These are phyloP conservation scores for Eleusine coracana DNA, from an alignment of 176 grass and related monocot species.

Conservation along the genomic window DNA sequence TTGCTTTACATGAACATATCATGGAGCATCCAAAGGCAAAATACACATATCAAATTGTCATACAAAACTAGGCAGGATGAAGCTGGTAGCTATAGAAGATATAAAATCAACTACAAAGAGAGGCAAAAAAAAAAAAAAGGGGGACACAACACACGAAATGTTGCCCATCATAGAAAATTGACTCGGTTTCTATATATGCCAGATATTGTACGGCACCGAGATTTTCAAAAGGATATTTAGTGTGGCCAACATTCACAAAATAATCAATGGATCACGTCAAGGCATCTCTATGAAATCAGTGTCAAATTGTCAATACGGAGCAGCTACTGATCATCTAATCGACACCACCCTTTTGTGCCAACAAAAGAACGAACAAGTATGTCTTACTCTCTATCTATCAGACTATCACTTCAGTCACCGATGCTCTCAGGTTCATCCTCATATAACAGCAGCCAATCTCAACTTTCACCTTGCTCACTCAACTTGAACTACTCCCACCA, in stretches of 20 bases:
- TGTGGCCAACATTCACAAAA: neutral
- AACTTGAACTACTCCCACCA: neutral
- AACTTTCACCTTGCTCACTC: neutral
- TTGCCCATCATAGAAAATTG: neutral
- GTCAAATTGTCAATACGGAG: neutral
- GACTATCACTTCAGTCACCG: neutral
- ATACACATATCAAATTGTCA: neutral
- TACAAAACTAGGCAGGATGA: neutral
- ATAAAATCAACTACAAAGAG: neutral
- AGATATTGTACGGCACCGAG: neutral
- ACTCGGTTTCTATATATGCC: neutral
- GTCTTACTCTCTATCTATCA: neutral
- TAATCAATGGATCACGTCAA: neutral
- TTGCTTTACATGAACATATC: no score
- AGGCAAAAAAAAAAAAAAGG: neutral
- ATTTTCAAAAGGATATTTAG: neutral
- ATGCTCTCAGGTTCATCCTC: neutral
- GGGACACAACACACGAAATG: neutral
- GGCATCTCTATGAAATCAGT: neutral
- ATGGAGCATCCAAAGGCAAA: no score
- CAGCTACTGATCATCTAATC: neutral
- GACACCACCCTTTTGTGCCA: neutral
- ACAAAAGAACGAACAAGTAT: neutral
- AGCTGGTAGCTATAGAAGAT: neutral
- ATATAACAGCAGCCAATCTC: neutral